Evolutionary conservation across 1,139 yeast genomes (phyloP), one percentile per base, ranked within the genome.

Genomic region (Suhomyces kunorum): DNA sequence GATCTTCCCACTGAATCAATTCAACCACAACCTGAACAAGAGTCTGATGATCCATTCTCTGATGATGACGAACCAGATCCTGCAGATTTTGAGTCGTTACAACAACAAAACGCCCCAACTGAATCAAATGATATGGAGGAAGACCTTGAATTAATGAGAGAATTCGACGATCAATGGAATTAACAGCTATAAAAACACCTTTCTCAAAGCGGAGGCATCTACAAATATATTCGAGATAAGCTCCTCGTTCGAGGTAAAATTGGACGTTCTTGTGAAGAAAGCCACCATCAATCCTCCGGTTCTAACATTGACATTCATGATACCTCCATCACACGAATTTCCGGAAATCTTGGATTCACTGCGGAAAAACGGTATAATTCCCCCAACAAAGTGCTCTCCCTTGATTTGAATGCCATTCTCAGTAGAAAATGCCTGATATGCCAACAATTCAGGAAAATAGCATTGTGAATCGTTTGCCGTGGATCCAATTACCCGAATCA

Each of bases 231-330:
- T 69, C 31, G 80, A 78, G 20, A 81, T 65, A 38, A 69, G 69
- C 3, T 66, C 69, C 1, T 68, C 67, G 9, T 63, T 55, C 37
- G 77, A 64, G 3, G 53, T 58, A 8, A 63, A 59, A 18, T 58
- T 55, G 0, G 34, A 25, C n/a, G 3, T 51, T 47, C 28, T 66
- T 66, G n/a, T n/a, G 51, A 80, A 79, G 9, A 76, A 71, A 1
- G 76, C 80, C 49, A 83, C 64, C 29, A 82, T 54, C 47, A 68
- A 81, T 0, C 87, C 87, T 1, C 84, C 83, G 11, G n/a, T 20
- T 9, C 11, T 5, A 20, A 9, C 24, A n/a, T 9, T 20, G 24
- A 20, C n/a, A 7, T 20, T 20, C 5, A 20, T 8, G n/a, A 7
- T 20, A 9, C 24, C 11, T 20, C 5, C n/a, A 2, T 20, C 24